These are phyloP conservation scores for Arabidopsis suecica DNA, from an alignment of 345 rosid genomes.

Conservation along the genomic window DNA sequence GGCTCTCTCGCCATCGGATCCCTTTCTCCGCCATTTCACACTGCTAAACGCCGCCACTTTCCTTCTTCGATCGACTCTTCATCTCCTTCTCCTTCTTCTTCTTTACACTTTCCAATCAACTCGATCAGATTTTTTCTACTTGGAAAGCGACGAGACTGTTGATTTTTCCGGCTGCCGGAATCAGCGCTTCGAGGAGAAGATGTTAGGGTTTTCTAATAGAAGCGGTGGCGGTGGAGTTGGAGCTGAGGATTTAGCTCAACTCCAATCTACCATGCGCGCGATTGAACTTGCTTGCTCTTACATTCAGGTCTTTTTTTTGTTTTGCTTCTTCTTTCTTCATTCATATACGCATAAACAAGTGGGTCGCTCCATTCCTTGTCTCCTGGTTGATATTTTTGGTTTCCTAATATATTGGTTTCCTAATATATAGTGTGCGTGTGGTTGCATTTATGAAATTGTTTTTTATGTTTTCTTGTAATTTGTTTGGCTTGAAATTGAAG, in stretches of 20 bases:
- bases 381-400: conserved; percentile 20
- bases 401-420: conserved; percentile 25
- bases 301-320: conserved; percentile 72
- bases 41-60: conserved; percentile 41
- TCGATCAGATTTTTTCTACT: neutral
- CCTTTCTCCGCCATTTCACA: conserved; percentile 42
- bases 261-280: conserved; percentile 89
- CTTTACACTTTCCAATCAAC: neutral
- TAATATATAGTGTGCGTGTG: conserved; percentile 27
- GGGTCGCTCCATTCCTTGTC: neutral
- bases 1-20: conserved; percentile 44
- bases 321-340: conserved; percentile 17
- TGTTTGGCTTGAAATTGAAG: conserved; percentile 37
- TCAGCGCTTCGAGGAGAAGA: conserved; percentile 33
- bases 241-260: conserved; percentile 62
- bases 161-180: conserved; percentile 32
- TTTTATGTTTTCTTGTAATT: conserved; percentile 12
- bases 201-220: conserved; percentile 60
- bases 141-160: conserved; percentile 15
- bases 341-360: conserved; percentile 17
- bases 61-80: conserved; percentile 22
- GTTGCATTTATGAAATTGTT: conserved; percentile 34
- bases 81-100: neutral
- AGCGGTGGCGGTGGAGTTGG: conserved; percentile 45
- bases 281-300: conserved; percentile 94